These are phyloP conservation scores for Colletotrichum eleusines DNA, from an alignment of 2,329 filamentous ascomycete genomes.

Conservation along the genomic window DNA sequence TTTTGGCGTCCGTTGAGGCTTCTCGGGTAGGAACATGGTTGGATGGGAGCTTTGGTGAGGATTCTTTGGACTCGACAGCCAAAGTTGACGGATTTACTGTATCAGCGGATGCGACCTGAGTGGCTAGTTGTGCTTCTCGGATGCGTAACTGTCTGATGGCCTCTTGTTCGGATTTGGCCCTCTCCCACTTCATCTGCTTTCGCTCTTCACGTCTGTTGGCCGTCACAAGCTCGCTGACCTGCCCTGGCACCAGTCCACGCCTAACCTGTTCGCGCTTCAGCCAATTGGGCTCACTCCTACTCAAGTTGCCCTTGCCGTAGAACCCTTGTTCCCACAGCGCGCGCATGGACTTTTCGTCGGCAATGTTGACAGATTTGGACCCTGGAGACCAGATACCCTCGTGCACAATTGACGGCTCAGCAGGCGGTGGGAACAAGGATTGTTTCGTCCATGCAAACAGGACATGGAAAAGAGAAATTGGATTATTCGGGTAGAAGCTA, in stretches of 20 bases:
- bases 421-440: constrained; percentile 73
- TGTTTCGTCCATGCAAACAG: constrained; percentile 82
- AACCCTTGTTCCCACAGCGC: constrained; percentile 97
- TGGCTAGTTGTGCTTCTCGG: constrained; percentile 56
- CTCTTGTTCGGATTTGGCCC: constrained; percentile 88
- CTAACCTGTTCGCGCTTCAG: constrained; percentile 83
- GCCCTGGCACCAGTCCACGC: constrained; percentile 70
- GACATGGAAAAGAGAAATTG: constrained; percentile 86
- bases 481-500: constrained; percentile 90
- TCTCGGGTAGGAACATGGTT: constrained; percentile 24
- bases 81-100: background rate
- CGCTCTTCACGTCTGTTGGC: constrained; percentile 82
- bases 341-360: constrained; percentile 78
- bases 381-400: constrained; percentile 83
- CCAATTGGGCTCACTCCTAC: constrained; percentile 96
- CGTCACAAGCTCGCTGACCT: constrained; percentile 87
- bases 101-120: background rate
- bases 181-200: constrained; percentile 87
- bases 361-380: constrained; percentile 87
- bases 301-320: constrained; percentile 93
- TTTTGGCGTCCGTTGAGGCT: constrained; percentile 22
- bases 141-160: constrained; percentile 78
- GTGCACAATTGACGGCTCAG: constrained; percentile 74
- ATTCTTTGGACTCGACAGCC: constrained; percentile 1
- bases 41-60: background rate